A percentile compares a stretch with the other conserved stretches of the same genome.
phyloP scores from a whole-genome alignment of 1,284 basidiomycete species.

The Inonotus hispidus region DNA sequence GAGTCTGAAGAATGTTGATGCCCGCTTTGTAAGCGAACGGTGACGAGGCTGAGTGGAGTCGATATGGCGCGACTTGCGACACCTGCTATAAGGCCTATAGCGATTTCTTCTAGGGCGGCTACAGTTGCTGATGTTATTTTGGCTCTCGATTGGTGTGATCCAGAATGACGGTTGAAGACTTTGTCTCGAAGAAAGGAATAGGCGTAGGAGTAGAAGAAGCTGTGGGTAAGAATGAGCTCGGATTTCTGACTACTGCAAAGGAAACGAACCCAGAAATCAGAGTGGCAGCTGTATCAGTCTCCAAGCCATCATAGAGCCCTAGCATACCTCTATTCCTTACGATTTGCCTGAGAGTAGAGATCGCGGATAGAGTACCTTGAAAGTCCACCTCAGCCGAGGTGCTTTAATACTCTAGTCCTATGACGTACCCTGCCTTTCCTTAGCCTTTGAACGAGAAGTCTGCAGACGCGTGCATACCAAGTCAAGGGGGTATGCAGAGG shows the following conservation, averaged over 20 bases:
- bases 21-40: slow-evolving; percentile 43
- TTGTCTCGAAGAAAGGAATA: slow-evolving; percentile 35
- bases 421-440: not conserved
- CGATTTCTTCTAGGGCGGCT: slow-evolving; percentile 35
- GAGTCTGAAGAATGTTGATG: not conserved
- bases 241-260: not conserved
- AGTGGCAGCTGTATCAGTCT: slow-evolving; percentile 46
- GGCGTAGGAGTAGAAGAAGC: slow-evolving; percentile 45
- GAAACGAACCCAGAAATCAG: slow-evolving; percentile 45
- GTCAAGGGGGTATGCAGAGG: slow-evolving; percentile 49
- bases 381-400: not conserved
- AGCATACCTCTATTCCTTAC: slow-evolving; percentile 35
- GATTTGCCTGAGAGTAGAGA: slow-evolving; percentile 34
- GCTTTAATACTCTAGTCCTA: not conserved
- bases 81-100: slow-evolving; percentile 48
- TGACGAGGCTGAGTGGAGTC: slow-evolving; percentile 47
- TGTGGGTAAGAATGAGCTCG: slow-evolving; percentile 18
- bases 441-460: slow-evolving; percentile 17
- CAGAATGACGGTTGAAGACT: slow-evolving; percentile 18
- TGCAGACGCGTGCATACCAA: slow-evolving; percentile 43
- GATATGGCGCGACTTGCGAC: slow-evolving; percentile 49
- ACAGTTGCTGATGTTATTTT: slow-evolving; percentile 7
- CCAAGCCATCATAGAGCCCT: slow-evolving; percentile 45
- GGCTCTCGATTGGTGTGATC: slow-evolving; percentile 25
- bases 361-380: not conserved